These are phyloP conservation scores for Elasticomyces elasticus DNA, from an alignment of 495 filamentous ascomycete species.

Conservation along the genomic window DNA sequence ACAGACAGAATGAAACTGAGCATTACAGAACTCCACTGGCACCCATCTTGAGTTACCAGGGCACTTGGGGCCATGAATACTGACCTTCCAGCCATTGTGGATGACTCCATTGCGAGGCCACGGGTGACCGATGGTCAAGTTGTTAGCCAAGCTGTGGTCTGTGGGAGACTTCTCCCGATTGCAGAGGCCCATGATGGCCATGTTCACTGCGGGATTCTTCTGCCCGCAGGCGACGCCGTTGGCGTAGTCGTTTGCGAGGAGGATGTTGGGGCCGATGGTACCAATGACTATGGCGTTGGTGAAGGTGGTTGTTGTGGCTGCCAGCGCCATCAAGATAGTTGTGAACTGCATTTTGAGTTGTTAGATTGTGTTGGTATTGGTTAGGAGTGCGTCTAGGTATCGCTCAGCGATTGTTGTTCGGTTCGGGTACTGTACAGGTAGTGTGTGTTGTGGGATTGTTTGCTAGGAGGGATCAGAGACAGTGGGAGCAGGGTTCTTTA, in stretches of 20 bases:
- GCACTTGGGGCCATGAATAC: neutral
- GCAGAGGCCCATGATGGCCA: slow-evolving; percentile 4
- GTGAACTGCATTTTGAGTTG: slow-evolving; percentile 4
- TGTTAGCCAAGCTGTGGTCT: neutral
- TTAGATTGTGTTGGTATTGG: neutral
- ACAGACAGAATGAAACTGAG: slow-evolving; percentile 5
- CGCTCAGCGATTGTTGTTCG: neutral
- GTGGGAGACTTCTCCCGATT: neutral
- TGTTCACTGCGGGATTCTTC: slow-evolving; percentile 6
- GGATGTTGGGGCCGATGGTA: neutral
- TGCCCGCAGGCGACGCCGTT: neutral
- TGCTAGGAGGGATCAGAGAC: neutral
- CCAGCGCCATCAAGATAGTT: slow-evolving; percentile 4
- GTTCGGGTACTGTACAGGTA: neutral
- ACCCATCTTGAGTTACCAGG: neutral
- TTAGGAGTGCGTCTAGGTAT: neutral
- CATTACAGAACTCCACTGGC: slow-evolving; percentile 2
- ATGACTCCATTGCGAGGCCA: neutral
- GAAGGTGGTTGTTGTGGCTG: neutral
- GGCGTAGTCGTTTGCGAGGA: neutral
- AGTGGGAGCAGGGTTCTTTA: neutral
- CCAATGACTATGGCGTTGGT: neutral
- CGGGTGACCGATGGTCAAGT: neutral
- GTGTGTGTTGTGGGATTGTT: neutral
- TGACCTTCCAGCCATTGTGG: neutral